These are phyloP conservation scores for Termitomyces sp. DNA, from an alignment of 768 basidiomycete species.

Conservation along the genomic window DNA sequence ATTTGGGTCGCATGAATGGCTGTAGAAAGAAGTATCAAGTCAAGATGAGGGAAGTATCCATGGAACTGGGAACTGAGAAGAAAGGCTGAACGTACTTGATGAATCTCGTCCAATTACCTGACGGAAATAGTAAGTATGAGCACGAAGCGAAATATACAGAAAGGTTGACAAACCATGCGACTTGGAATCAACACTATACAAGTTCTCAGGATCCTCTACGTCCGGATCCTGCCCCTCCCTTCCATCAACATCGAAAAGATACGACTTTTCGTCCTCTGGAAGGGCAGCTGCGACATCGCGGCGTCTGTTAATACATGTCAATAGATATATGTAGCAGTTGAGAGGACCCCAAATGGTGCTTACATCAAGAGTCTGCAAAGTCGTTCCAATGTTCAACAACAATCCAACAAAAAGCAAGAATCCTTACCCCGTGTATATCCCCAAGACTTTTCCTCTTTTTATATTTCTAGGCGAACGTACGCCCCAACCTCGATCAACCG, in stretches of 20 bases:
- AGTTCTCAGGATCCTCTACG: slow-evolving; percentile 23
- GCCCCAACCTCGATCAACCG: slow-evolving; percentile 60
- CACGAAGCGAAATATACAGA: background rate
- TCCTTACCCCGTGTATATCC: slow-evolving; percentile 66
- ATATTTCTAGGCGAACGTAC: slow-evolving; percentile 44
- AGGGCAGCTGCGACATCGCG: slow-evolving; percentile 40
- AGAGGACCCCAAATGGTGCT: slow-evolving; percentile 14
- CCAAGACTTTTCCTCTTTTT: slow-evolving; percentile 55
- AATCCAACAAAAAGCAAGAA: background rate
- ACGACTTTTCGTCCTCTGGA: slow-evolving; percentile 35
- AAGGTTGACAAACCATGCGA: slow-evolving; percentile 39
- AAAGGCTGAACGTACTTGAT: slow-evolving; percentile 49
- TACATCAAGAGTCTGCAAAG: slow-evolving; percentile 43
- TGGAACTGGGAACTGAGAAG: background rate
- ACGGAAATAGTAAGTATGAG: background rate
- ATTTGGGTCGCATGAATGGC: slow-evolving; percentile 69
- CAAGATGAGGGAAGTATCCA: background rate
- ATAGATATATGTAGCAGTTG: background rate
- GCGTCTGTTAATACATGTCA: slow-evolving; percentile 25
- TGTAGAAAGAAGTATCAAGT: slow-evolving; percentile 21
- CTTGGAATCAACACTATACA: slow-evolving; percentile 57
- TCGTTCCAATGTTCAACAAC: background rate
- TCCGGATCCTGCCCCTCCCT: slow-evolving; percentile 39
- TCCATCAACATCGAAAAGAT: slow-evolving; percentile 64
- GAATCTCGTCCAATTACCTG: slow-evolving; percentile 78